These are phyloP conservation scores for Neonectria punicea DNA, from an alignment of 2,329 filamentous ascomycete species.

Conservation along the genomic window DNA sequence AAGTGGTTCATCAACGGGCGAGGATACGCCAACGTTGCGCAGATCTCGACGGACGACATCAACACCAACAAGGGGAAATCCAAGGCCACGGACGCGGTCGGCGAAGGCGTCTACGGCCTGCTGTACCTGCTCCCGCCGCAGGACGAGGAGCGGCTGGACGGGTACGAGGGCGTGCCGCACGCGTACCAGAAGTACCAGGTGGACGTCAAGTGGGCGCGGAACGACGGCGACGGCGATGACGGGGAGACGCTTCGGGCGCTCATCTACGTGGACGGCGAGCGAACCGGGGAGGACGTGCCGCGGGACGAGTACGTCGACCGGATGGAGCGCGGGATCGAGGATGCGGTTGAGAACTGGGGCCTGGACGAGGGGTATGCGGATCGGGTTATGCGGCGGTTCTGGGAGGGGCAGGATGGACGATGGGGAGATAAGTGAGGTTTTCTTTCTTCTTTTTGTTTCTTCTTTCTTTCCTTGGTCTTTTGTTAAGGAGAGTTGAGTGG, in stretches of 20 bases:
- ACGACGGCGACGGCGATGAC: slow-evolving; percentile 34
- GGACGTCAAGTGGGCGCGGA: slow-evolving; percentile 46
- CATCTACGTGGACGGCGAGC: slow-evolving; percentile 67
- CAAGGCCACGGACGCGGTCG: slow-evolving; percentile 14
- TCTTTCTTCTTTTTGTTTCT: too few relatives aligned
- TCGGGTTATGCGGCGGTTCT: slow-evolving; percentile 62
- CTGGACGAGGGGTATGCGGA: slow-evolving; percentile 67
- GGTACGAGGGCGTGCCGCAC: slow-evolving; percentile 70
- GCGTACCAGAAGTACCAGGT: slow-evolving; percentile 65
- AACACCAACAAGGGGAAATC: slow-evolving; percentile 21
- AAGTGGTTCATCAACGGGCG: slow-evolving; percentile 74
- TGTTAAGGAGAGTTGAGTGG: not conserved
- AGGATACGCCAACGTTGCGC: slow-evolving; percentile 75
- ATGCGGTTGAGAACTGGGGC: slow-evolving; percentile 64
- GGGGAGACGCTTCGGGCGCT: slow-evolving; percentile 54
- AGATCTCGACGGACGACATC: slow-evolving; percentile 26
- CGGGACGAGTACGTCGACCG: slow-evolving; percentile 68
- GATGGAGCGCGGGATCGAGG: slow-evolving; percentile 71
- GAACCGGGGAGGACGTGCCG: slow-evolving; percentile 53
- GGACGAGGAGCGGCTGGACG: slow-evolving; percentile 65
- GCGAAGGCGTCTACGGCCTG: slow-evolving; percentile 64
- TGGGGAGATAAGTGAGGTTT: not conserved
- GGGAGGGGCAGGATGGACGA: slow-evolving; percentile 29
- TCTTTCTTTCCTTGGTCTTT: too few relatives aligned
- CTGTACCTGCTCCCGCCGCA: slow-evolving; percentile 61